A percentile compares a stretch with the other conserved stretches of the same genome.
These are phyloP conservation scores for Gleditsia sinensis DNA, from an alignment of 306 rosid species.

Conservation along the genomic window DNA sequence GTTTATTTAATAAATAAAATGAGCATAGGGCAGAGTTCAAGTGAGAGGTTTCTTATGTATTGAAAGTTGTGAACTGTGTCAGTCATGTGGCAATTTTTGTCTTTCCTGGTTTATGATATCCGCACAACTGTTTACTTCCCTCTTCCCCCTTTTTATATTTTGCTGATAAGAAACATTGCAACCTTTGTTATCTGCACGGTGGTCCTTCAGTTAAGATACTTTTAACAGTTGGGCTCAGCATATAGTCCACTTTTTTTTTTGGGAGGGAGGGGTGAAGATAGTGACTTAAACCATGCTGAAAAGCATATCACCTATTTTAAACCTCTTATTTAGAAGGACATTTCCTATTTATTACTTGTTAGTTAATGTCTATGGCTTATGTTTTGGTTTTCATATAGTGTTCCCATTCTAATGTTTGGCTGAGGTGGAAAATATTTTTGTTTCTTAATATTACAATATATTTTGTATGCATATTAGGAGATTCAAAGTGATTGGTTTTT, in stretches of 20 bases:
- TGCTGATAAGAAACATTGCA: neutral
- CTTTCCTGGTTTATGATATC: neutral
- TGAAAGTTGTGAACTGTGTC: slow-evolving; percentile 5
- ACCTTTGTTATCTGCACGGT: neutral
- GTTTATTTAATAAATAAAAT: neutral
- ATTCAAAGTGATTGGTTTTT: slow-evolving; percentile 19
- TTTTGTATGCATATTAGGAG: neutral
- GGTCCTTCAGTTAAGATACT: neutral
- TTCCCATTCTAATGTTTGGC: slow-evolving; percentile 22
- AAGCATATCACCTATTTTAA: neutral
- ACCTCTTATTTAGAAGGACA: neutral
- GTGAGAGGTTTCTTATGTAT: slow-evolving; percentile 1
- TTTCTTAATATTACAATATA: neutral
- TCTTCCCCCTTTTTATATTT: neutral
- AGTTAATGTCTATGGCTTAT: neutral
- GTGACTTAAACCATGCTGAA: slow-evolving; percentile 9
- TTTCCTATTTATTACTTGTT: neutral
- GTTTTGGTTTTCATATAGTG: slow-evolving; percentile 16
- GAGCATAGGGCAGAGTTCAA: neutral
- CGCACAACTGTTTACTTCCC: neutral
- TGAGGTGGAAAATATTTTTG: neutral
- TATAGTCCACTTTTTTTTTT: neutral
- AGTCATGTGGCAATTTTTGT: neutral
- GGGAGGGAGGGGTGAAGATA: neutral
- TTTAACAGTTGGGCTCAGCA: neutral